These are phyloP conservation scores for Microcos paniculata DNA, from an alignment of 345 rosid species.

Conservation along the genomic window DNA sequence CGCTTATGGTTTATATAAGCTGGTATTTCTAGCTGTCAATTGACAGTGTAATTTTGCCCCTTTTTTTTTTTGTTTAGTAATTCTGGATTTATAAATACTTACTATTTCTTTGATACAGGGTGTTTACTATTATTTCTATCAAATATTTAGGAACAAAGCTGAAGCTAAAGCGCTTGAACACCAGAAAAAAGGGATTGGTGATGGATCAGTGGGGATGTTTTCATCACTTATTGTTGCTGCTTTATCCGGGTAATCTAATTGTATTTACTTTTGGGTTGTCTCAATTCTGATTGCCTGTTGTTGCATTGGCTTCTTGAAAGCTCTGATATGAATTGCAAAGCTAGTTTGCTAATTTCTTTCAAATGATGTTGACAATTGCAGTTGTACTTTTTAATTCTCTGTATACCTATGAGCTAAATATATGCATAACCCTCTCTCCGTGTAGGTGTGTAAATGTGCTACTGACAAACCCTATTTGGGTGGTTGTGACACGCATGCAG, in stretches of 20 bases:
- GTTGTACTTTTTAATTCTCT: not conserved
- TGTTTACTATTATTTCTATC: conserved; percentile 99
- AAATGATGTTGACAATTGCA: not conserved
- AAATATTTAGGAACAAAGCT: conserved; percentile 94
- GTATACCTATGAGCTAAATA: conserved; percentile 11
- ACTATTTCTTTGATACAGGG: conserved; percentile 71
- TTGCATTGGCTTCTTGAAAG: not conserved
- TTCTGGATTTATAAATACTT: conserved; percentile 34
- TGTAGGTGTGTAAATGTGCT: conserved; percentile 88
- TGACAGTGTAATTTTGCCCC: not conserved
- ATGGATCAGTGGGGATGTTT: conserved; percentile 94
- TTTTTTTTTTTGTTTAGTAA: conserved; percentile 10
- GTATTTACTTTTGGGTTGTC: not conserved
- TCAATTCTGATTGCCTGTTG: not conserved
- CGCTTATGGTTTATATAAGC: conserved; percentile 3
- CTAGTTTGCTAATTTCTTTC: not conserved
- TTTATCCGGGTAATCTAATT: conserved; percentile 65
- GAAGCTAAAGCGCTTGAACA: conserved; percentile 62
- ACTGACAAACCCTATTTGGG: conserved; percentile 95
- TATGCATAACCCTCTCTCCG: conserved; percentile 20
- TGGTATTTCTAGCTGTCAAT: not conserved
- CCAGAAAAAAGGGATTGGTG: conserved; percentile 71
- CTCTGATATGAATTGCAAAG: not conserved
- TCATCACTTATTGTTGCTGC: conserved; percentile 96
- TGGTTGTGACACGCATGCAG: conserved; percentile 98